Base-by-base conservation (phyloP, 345 rosid genomes). In the Arabis alpina region DNA sequence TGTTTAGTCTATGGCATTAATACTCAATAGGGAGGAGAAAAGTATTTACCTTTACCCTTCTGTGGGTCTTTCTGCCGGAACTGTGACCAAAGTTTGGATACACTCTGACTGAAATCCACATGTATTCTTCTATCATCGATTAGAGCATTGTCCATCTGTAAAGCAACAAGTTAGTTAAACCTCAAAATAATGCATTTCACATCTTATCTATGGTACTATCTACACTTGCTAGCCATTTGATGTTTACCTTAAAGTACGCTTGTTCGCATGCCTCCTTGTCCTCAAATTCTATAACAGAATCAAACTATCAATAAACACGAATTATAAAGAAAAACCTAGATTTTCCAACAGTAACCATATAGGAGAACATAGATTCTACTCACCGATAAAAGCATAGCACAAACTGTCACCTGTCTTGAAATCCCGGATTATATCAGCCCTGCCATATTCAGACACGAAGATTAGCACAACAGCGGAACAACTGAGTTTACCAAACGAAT, bases 81-180 rank as follows among this genome's bases (percentile, higher is more conserved):
- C 62, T 88, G 92, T 66, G 85, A 76, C 98, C 96, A 91, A 64
- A 86, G 90, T 75, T 82, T 89, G 51, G 99, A 71, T 63, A 94
- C 98, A 83, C 98, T 91, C 66, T 94, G 98, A 83, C 99, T 94
- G 64, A 94, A 94, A 81, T 91, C 98, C 52, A 91, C 98, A 79
- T 91, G 93, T 78, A 94, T 83, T 81, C 99, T 87, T 82, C 99
- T 81, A 80, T 94, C 99, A 59, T 94, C 99, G 63, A 94, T 94
- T 80, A 94, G 82, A 68, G 95, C 96, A 80, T 94, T 94, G 76
- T 91, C 96, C 97, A 94, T 91, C 97, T 91, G 84, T 71, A 61
- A 72, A 53, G 11, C 10, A 61, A 64, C 77, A 69, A 68, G 49
- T 27, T 41, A 39, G 61, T 41, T 54, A 9, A 62, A 60, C 52